Conservation (phyloP, 2,329 filamentous ascomycete species). For the Fusarium fujikuroi region DNA sequence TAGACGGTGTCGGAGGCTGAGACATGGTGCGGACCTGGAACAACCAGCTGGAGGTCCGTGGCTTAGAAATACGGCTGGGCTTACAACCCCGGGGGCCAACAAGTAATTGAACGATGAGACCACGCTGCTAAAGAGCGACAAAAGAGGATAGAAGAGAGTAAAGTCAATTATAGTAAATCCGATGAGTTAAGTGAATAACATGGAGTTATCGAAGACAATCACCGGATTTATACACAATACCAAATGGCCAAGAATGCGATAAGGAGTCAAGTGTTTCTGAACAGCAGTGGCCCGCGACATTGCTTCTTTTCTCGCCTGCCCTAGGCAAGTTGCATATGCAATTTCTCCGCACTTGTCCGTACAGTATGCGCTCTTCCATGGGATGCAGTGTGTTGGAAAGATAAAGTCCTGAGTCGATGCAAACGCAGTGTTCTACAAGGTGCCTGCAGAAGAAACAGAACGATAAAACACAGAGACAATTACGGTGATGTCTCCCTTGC, state of each 20-base stretch:
- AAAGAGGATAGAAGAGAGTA: background rate
- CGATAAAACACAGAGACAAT: rapidly evolving
- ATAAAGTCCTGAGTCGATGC: background rate
- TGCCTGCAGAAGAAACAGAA: background rate
- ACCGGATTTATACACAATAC: background rate
- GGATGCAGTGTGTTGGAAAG: background rate
- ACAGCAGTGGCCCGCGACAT: background rate
- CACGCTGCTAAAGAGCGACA: background rate
- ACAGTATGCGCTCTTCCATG: background rate
- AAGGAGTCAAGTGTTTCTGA: background rate
- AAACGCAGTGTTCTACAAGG: background rate
- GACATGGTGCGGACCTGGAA: background rate
- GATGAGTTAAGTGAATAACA: background rate
- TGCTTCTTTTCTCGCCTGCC: background rate
- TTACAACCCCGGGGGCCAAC: background rate
- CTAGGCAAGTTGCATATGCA: background rate
- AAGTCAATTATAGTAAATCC: background rate
- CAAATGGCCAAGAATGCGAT: background rate
- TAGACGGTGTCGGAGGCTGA: background rate
- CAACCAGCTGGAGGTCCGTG: background rate
- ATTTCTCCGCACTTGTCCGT: background rate
- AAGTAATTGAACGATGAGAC: background rate
- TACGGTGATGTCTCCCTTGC: rapidly evolving
- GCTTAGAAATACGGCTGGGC: background rate
- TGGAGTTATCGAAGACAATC: background rate